Evolutionary conservation across 2,329 filamentous ascomycete species (phyloP), one percentile per base, ranked within the genome.

Genomic region (Colletotrichum viniferum): DNA sequence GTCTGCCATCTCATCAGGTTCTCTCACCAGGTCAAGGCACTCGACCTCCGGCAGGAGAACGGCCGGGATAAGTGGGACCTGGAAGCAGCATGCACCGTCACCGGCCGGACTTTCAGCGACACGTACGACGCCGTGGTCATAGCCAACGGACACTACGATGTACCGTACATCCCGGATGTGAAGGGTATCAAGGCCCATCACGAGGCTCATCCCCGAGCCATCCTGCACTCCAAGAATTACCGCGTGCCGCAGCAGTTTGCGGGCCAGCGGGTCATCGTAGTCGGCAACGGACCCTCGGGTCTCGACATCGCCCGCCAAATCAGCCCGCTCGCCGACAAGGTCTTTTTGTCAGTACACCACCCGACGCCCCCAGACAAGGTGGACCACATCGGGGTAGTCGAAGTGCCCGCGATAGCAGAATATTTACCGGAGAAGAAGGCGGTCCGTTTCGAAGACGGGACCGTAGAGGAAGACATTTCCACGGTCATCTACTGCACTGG

Each of bases 221-320:
- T 96, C 58, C 89, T 88, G 3, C 95, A 97, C 83, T 95, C 96
- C 2, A 98, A 97, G 82, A 91, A 92, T 73, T 98, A 96, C 81
- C 92, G 96, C 55, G 88, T 84, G 0, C 90, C 94, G 0, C 88
- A 91, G 21, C 80, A 86, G 1, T 98, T 93, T 79, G 81, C 82
- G 1, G 88, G 86, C 69, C 94, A 94, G 82, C 97, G 95, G 83
- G 94, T 97, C 13, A 84, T 98, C 7, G 89, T 98, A 0, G 92
- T 98, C 1, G 96, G 96, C 12, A 97, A 95, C 79, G 94, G 94
- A 1, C 94, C 96, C 0, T 98, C 95, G 0, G 96, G 95, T 0
- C 85, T 95, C 18, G 96, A 98, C 80, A 95, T 98, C 79, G 93
- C 93, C 18, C 85, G 88, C 3, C 96, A 98, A 82, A 94, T 98